Evolutionary conservation across 768 basidiomycete genomes (phyloP), one percentile per base, ranked within the genome.

Genomic region (Naematelia encephala): DNA sequence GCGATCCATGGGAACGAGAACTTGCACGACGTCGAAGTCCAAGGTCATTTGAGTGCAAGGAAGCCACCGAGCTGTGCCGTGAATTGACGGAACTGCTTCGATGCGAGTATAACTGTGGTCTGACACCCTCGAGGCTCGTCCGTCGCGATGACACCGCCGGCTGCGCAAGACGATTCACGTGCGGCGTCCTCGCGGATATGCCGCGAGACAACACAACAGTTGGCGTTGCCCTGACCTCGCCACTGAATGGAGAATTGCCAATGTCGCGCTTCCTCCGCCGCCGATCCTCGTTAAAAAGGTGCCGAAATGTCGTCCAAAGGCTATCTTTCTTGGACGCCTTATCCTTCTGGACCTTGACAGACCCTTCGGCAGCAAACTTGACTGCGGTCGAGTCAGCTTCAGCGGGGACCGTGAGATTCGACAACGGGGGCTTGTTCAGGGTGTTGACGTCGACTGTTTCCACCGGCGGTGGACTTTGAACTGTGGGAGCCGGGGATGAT

Each of bases 41-140:
- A 5, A 69, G 59, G 56, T 85, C 78, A 69, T 84, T 78, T 21
- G 79, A 79, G 22, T 75, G 60, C 27, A 50, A 43, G 45, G 27
- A 45, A 23, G 47, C 72, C 11, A 64, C 60, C 53, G 70, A 81
- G 42, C 77, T 77, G 2, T 84, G 81, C 30, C 87, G 81, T 4
- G 92, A 96, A 71, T 91, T 92, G 63, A 92, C 88, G 58, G 90
- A 91, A 73, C 90, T 92, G 13, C 91, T 93, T 25, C 92, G 85
- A 48, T 88, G 84, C 22, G 91, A 93, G 0, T 88, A 89, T 44
- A 86, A 78, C 0, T 88, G 87, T 0, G 85, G 85, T 14, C 89
- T 83, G 14, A 16, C 16, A 39, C 81, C 78, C 56, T 86, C 73
- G 0, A 74, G 64, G 16, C 76, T 76, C 1, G 67, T 61, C 4